Base-by-base conservation (phyloP, 208 protist species). In the Endotrypanum monterogeii region DNA sequence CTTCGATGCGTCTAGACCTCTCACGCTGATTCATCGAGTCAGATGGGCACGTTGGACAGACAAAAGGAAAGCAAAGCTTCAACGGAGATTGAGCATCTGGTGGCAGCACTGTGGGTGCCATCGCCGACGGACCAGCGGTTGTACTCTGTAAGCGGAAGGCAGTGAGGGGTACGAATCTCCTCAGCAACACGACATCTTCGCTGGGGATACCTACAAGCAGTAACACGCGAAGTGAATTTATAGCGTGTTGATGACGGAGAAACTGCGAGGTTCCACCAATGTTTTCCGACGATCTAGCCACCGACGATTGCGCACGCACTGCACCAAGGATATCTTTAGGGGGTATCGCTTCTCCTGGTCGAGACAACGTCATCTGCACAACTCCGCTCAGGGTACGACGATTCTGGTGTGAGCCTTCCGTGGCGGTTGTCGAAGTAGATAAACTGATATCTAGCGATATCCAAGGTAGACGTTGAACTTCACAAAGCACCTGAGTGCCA, bases 401-500 rank as follows among this genome's bases (percentile, higher is more conserved):
- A 37, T 20, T 12, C 6, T 68, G 8, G 63, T 37, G 14, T 50
- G 7, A 12, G 41, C 28, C 63, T 23, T 39, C 44, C 44, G 6
- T 9, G 6, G 50, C n/a, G 14, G 20, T 6, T 28, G 28, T 25
- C 11, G 41, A 48, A 9, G 63, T 28, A 23, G 6, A 4, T 28
- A 30, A 65, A 23, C 37, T 65, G 37, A 65, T 25, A 11, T 54
- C 63, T 46, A 68, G 44, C 9, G 63, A 68, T 23, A 76, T 81
- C 2, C 61, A 56, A 12, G 85, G 85, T 11, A 93, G 37, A 2
- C 61, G 55, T 23, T 35, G 23, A 32, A 86, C 82, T 30, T 84
- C 62, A 23, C 73, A 32, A 65, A 84, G 58, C n/a, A 96, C 65
- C 28, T 89, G 77, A 3, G 62, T 86, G 9, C 92, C 92, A 74